These are phyloP conservation scores for Neurospora tetraspora DNA, from an alignment of 495 filamentous ascomycete genomes.

Conservation along the genomic window DNA sequence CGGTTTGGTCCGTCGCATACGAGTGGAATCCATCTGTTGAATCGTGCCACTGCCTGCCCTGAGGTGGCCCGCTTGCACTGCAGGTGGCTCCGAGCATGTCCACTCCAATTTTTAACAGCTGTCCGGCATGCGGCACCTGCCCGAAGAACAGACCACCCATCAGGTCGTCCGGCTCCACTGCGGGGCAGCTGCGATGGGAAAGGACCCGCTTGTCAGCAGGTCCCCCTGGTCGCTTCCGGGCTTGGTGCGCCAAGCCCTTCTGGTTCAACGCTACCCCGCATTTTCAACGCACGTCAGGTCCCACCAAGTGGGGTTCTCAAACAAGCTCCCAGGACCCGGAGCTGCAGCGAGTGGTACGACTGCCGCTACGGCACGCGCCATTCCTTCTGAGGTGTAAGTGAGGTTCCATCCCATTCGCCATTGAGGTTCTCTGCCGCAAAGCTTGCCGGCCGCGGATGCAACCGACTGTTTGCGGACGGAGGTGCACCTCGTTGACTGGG, in stretches of 20 bases:
- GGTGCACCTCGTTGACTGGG: neutral
- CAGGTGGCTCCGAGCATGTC: neutral
- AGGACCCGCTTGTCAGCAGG: neutral
- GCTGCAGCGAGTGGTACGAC: neutral
- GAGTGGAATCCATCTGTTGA: neutral
- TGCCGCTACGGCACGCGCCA: neutral
- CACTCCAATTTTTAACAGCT: neutral
- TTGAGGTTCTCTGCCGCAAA: neutral
- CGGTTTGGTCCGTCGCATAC: neutral
- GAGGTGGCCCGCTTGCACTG: too few species aligned
- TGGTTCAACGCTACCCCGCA: slow-evolving; percentile 6
- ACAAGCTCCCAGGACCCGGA: neutral
- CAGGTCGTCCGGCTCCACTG: neutral
- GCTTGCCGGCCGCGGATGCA: neutral
- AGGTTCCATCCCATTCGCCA: neutral
- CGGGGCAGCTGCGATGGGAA: neutral
- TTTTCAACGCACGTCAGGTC: slow-evolving; percentile 3
- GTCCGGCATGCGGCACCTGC: neutral
- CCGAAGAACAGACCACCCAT: neutral
- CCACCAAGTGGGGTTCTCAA: neutral
- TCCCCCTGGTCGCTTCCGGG: neutral
- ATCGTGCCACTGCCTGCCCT: neutral
- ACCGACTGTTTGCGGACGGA: neutral
- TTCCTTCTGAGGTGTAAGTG: neutral
- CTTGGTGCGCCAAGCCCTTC: neutral